These are phyloP conservation scores for Globisporangium cederbergense DNA, from an alignment of 352 stramenopile genomes.

Conservation along the genomic window DNA sequence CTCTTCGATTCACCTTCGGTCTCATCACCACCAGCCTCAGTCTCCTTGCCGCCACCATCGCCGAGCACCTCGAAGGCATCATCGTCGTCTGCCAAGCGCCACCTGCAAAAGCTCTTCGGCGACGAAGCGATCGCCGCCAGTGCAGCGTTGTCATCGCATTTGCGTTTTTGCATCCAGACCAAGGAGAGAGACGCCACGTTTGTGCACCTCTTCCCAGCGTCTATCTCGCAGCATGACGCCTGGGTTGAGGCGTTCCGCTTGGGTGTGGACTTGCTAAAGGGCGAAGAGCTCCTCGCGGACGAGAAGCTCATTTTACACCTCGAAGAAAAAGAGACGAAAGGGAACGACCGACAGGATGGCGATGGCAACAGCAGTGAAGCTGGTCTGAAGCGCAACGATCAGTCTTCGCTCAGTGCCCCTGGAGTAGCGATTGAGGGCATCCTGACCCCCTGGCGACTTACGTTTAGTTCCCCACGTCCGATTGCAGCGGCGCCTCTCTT, in stretches of 20 bases:
- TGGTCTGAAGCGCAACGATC: neutral
- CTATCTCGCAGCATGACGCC: constrained; percentile 30
- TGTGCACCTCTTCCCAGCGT: constrained; percentile 38
- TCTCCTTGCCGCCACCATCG: neutral
- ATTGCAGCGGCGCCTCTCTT: constrained; percentile 21
- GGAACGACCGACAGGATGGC: neutral
- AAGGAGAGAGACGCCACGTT: constrained; percentile 19
- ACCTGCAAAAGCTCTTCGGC: constrained; percentile 24
- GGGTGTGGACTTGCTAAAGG: constrained; percentile 43
- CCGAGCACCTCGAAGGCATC: neutral
- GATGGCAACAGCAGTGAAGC: neutral
- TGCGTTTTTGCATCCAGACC: constrained; percentile 14
- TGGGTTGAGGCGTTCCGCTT: constrained; percentile 38
- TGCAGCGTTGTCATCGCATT: neutral
- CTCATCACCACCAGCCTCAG: neutral
- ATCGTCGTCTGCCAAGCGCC: constrained; percentile 11
- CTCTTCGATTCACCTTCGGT: constrained; percentile 15
- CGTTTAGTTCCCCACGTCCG: constrained; percentile 5
- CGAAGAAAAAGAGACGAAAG: constrained; percentile 16
- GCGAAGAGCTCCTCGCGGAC: constrained; percentile 47
- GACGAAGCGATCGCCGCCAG: constrained; percentile 9
- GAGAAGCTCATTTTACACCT: constrained; percentile 50
- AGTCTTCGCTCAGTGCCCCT: constrained; percentile 19
- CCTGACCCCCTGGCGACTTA: constrained; percentile 35
- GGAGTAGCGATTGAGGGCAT: constrained; percentile 51